A percentile compares a stretch with the other conserved stretches of the same genome.
Conservation (phyloP, 2,329 filamentous ascomycete genomes). For the Cercospora sojina region DNA sequence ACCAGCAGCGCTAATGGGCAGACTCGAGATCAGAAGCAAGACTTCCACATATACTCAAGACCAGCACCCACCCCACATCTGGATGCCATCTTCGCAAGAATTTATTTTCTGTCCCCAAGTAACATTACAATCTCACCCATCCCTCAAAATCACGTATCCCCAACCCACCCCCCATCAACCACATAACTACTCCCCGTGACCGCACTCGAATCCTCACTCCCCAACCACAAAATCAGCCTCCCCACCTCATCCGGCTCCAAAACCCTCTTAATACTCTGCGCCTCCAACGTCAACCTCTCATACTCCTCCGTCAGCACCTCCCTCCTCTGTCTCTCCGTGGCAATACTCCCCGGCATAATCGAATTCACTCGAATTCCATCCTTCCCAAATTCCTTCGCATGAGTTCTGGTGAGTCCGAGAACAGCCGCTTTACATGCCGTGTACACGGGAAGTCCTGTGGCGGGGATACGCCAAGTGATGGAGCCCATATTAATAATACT, state of each 20-base stretch:
- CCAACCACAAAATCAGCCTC: conserved; percentile 34
- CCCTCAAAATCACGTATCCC: conserved; percentile 21
- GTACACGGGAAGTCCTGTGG: conserved; percentile 32
- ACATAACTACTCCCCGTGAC: conserved; percentile 37
- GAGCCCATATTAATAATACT: conserved; percentile 51
- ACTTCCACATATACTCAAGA: too few relatives aligned
- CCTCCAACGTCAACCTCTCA: conserved; percentile 30
- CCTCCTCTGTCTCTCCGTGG: conserved; percentile 35
- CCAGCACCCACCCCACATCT: too few relatives aligned
- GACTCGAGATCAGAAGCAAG: too few relatives aligned
- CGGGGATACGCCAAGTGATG: conserved; percentile 34
- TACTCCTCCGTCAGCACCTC: conserved; percentile 37
- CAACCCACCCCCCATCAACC: conserved; percentile 36
- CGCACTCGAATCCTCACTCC: conserved; percentile 35
- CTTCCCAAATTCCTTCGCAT: conserved; percentile 33
- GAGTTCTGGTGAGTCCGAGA: conserved; percentile 33
- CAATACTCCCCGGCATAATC: conserved; percentile 36
- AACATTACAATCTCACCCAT: neutral
- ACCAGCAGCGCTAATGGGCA: too few relatives aligned
- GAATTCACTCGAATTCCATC: conserved; percentile 33
- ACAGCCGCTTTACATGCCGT: conserved; percentile 34
- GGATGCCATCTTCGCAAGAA: too few relatives aligned
- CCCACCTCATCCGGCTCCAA: conserved; percentile 35
- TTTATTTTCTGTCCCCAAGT: too few relatives aligned
- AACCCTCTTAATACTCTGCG: conserved; percentile 36